Evolutionary conservation across 2,329 filamentous ascomycete species (phyloP).

Genomic region (Trichoderma afroharzianum): DNA sequence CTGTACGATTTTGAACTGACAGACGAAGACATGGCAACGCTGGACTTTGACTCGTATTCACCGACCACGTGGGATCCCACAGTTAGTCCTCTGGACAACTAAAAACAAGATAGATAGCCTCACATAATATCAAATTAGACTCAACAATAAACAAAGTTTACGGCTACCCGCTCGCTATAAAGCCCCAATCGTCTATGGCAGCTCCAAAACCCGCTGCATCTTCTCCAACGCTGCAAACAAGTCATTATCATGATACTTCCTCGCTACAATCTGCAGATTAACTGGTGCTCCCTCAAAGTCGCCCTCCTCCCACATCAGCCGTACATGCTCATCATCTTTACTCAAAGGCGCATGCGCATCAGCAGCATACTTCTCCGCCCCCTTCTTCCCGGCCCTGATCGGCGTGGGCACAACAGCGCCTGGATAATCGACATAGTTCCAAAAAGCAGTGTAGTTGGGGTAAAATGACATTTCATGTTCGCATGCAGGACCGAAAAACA

Average conservation of each 20-base stretch:
- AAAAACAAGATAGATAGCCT: background rate
- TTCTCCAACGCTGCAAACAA: slow-evolving; percentile 28
- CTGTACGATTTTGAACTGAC: slow-evolving; percentile 59
- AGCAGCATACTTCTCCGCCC: slow-evolving; percentile 15
- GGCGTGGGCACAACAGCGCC: slow-evolving; percentile 28
- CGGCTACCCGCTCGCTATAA: background rate
- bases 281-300: slow-evolving; percentile 20
- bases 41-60: slow-evolving; percentile 24
- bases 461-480: slow-evolving; percentile 24
- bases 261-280: slow-evolving; percentile 26
- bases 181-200: background rate
- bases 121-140: background rate
- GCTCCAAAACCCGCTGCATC: slow-evolving; percentile 13
- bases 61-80: slow-evolving; percentile 7
- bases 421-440: slow-evolving; percentile 32
- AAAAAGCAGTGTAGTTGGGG: slow-evolving; percentile 31
- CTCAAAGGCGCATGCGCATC: background rate
- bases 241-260: slow-evolving; percentile 34
- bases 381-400: slow-evolving; percentile 8
- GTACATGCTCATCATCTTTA: background rate
- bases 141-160: background rate
- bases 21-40: slow-evolving; percentile 50
- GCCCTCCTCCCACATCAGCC: slow-evolving; percentile 8
- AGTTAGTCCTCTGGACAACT: background rate
- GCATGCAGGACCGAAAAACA: slow-evolving; percentile 24